Base-by-base conservation (phyloP, 305 asterid genomes). In the Withania somnifera region DNA sequence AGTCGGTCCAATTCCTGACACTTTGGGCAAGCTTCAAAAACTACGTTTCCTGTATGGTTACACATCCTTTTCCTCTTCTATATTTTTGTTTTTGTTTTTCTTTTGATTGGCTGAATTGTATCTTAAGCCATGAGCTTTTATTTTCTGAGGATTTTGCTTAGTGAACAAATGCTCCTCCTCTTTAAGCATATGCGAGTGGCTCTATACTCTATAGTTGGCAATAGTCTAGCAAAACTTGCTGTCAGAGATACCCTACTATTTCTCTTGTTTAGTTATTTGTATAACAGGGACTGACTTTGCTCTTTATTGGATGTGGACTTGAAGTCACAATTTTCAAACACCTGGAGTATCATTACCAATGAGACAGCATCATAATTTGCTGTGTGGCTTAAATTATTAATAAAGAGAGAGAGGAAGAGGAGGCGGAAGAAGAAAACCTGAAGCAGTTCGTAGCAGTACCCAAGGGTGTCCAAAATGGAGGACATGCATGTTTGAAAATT, bases 1-100 rank as follows among this genome's bases (percentile, higher is more conserved):
- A 82, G 88, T n/a, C 82, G 98, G 99, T 84, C 84, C 91, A 56
- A 93, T 95, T 80, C 98, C 99, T 2, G 89, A 84, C 81, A 88
- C 98, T 7, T 82, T 95, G 95, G 94, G 98, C 87, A 87, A 85
- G 82, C 98, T 95, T 90, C 91, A 88, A 89, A 91, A 45, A 84
- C 85, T 95, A 67, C 97, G 99, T 30, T 94, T 95, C 92, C 88
- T 95, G 99, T 95, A 93, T 77, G 98, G 38, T 81, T 82, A 75
- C 85, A 66, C 81, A 61, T 50, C 83, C 77, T 63, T 34, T 36
- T 64, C 52, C 67, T 68, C 32, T 79, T 68, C 75, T 77, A 61
- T 71, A 42, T 80, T 47, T 66, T 83, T 83, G 38, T 75, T 19
- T 32, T 77, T 82, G 34, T 45, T 76, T n/a, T 40, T 53, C 78